These are phyloP conservation scores for Ophiocordyceps sinensis DNA, from an alignment of 2,329 filamentous ascomycete species.

Conservation along the genomic window DNA sequence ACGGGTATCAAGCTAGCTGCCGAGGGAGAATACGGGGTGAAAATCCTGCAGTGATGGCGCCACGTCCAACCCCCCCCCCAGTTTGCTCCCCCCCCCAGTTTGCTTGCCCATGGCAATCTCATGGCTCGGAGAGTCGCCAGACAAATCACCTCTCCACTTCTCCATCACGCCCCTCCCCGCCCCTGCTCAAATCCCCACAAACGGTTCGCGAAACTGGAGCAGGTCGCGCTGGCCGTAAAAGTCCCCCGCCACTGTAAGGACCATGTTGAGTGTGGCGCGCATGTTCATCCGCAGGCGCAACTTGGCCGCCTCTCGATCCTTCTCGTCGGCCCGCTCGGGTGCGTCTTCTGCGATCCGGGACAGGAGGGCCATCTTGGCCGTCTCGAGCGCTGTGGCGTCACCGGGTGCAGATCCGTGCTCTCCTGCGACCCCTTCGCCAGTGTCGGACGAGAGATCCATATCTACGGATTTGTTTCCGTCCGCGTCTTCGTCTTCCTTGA, in stretches of 20 bases:
- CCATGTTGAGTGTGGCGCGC: slow-evolving; percentile 77
- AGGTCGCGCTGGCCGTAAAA: slow-evolving; percentile 82
- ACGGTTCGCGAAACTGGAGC: slow-evolving; percentile 56
- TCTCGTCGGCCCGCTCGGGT: slow-evolving; percentile 11
- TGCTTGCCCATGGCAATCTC: no score
- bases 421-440: slow-evolving; percentile 14
- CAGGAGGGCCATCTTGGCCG: slow-evolving; percentile 33
- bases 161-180: neutral
- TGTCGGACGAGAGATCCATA: slow-evolving; percentile 27
- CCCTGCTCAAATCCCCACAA: slow-evolving; percentile 26
- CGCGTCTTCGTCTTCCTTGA: neutral
- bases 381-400: slow-evolving; percentile 27
- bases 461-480: slow-evolving; percentile 17
- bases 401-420: neutral
- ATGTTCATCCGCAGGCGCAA: slow-evolving; percentile 31
- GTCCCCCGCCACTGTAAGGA: slow-evolving; percentile 75
- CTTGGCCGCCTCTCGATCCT: slow-evolving; percentile 13
- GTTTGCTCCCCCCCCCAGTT: no score
- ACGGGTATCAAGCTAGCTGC: no score
- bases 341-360: slow-evolving; percentile 22
- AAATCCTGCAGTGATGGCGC: no score
- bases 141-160: neutral
- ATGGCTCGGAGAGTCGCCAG: neutral
- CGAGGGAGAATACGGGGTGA: no score
- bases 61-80: no score